Evolutionary conservation across 257 asterid species (phyloP).

Genomic region (Euphrasia confusa): DNA sequence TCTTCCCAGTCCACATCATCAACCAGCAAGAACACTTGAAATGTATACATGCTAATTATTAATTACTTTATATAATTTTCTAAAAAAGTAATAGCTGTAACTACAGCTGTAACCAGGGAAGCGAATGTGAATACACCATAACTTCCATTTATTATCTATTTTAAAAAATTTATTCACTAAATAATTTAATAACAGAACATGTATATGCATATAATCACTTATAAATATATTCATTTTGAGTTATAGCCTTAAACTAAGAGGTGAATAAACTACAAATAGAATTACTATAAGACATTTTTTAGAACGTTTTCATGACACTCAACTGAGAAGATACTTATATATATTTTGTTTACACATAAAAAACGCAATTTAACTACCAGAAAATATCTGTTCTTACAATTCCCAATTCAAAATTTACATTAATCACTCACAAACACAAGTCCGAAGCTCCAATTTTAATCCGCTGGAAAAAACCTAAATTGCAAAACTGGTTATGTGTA

Average conservation of each 20-base stretch:
- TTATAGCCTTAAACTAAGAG: background rate
- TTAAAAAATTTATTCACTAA: background rate
- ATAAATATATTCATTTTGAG: background rate
- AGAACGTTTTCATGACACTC: background rate
- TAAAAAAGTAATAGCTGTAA: background rate
- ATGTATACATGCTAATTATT: background rate
- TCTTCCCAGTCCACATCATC: conserved; percentile 2
- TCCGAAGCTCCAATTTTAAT: conserved; percentile 9
- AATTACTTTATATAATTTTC: too few species aligned
- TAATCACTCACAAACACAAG: conserved; percentile 6
- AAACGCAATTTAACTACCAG: background rate
- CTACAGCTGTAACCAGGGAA: conserved; percentile 14
- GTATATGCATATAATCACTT: background rate
- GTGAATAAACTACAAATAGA: background rate
- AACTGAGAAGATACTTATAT: background rate
- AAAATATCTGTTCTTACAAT: background rate
- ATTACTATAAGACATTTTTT: too few species aligned
- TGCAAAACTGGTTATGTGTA: background rate
- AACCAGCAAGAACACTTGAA: background rate
- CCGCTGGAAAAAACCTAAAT: conserved; percentile 8
- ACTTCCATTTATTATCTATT: conserved; percentile 7
- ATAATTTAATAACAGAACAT: background rate
- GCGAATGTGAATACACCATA: conserved; percentile 8
- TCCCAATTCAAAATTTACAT: conserved; percentile 3
- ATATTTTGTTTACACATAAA: background rate